These are phyloP conservation scores for Stagonosporopsis chrysanthemi DNA, from an alignment of 2,329 filamentous ascomycete species.

Conservation along the genomic window DNA sequence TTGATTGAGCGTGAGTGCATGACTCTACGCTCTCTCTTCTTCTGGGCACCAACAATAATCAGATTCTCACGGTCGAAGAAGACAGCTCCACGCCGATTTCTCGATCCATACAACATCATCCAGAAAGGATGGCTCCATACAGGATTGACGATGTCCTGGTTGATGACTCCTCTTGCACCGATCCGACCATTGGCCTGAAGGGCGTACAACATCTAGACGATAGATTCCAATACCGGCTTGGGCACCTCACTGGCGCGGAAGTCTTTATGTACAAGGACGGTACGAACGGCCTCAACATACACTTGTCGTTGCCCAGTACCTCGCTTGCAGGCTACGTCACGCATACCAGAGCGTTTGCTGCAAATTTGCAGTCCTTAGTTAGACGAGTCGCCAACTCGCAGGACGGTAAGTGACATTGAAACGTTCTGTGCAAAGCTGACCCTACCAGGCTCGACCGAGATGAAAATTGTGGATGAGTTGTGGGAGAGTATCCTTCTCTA, in stretches of 20 bases:
- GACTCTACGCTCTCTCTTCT: too few species aligned
- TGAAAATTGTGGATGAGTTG: not conserved
- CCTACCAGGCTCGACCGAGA: not conserved
- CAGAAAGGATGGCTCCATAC: not conserved
- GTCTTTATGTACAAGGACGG: not conserved
- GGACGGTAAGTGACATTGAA: not conserved
- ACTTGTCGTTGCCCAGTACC: not conserved
- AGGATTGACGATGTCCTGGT: not conserved
- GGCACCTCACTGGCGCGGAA: not conserved
- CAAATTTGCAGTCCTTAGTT: not conserved
- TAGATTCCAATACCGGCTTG: not conserved
- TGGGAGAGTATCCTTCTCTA: conserved; percentile 4
- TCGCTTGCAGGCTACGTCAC: not conserved
- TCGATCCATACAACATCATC: too few species aligned
- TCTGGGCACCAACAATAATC: not conserved
- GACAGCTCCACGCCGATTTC: too few species aligned
- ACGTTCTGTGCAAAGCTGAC: conserved; percentile 2
- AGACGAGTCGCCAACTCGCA: not conserved
- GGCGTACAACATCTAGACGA: not conserved
- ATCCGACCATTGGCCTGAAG: not conserved
- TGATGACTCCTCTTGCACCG: not conserved
- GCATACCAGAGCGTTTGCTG: not conserved
- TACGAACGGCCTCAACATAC: not conserved
- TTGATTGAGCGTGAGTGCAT: not conserved
- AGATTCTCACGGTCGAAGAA: not conserved